Evolutionary conservation across 129 eudicot species (phyloP), one percentile per base, ranked within the genome.

Genomic region (Artemisia annua): DNA sequence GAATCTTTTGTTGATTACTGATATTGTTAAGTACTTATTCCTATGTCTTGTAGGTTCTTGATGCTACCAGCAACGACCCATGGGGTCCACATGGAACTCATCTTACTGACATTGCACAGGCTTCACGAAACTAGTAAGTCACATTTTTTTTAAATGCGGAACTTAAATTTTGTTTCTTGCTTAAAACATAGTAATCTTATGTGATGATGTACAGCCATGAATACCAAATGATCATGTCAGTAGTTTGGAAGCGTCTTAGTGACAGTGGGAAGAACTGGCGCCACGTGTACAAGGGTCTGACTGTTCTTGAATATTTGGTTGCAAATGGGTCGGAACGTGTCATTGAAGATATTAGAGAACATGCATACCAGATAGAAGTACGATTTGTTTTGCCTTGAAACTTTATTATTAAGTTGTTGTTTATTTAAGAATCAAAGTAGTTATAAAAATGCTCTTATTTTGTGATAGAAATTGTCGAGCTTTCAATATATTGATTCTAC

Each of bases 21-120:
- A 39, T 4, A 32, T 56, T 48, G 56, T 58, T 44, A 43, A 58
- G 49, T 55, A 5, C 46, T 57, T 9, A 15, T 12, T 51, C 49
- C 51, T 55, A 17, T 56, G 44, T 72, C 4, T 56, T 83, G 69
- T 64, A 92, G 98, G 96, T 95, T 80, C 94, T 95, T 51, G 99
- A 95, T 85, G 96, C 96, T 59, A 95, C 99, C 51, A 95, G 97
- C 86, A 95, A 95, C 68, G 99, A 95, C 82, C 93, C 99, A 72
- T 95, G 97, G 99, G 99, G 99, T 69, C 97, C 99, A 30, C 99
- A 95, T 83, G 99, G 99, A 70, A 76, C 96, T 0, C 89, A 83
- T 73, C 99, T 95, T 76, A 84, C 95, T 63, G 99, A 95, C 55
- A 88, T 95, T 82, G 97, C 99, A 16, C 89, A 91, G 76, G 96